Evolutionary conservation across 257 asterid genomes (phyloP), one percentile per base, ranked within the genome.

Genomic region (Fraxinus excelsior): DNA sequence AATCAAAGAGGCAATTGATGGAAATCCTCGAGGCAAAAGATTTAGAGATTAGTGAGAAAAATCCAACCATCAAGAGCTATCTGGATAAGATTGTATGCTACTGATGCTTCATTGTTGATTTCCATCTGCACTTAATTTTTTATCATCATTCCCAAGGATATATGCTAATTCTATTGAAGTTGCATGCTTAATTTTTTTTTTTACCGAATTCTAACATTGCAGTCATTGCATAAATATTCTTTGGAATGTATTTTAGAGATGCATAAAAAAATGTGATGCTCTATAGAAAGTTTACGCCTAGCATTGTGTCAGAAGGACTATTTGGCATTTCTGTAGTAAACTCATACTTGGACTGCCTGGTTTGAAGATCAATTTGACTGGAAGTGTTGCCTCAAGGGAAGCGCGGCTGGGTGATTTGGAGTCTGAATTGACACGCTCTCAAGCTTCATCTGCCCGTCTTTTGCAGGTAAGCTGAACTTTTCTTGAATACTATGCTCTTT

Each of bases 1-100:
- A 87, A 82, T 90, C 97, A 2, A 96, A 93, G 86, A 90, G 96
- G 82, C 96, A 96, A 80, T 75, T 96, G 91, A 87, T 93, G 91
- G 98, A 93, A 46, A 76, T 93, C 80, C 60, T 93, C 85, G 97
- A 89, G 87, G 90, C 86, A 78, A 93, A 87, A 83, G 98, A 96
- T 66, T 70, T 81, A 78, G 97, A 93, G 81, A 83, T 93, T 79
- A 81, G 89, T 71, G 98, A 96, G 95, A 96, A 90, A 82, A 91
- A 85, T 82, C 85, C 93, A 40, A 89, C 91, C 31, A 85, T 89
- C 74, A 90, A 93, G 86, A 86, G 90, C 82, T 93, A 91, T 80
- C 94, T 91, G 18, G 98, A 96, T 68, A 96, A 96, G 87, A 91
- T 93, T 87, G 95, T 95, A 87, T 8, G 91, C 67, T 2, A 58